Evolutionary conservation across 2,329 filamentous ascomycete species (phyloP).

Genomic region (Diaporthe citriasiana): DNA sequence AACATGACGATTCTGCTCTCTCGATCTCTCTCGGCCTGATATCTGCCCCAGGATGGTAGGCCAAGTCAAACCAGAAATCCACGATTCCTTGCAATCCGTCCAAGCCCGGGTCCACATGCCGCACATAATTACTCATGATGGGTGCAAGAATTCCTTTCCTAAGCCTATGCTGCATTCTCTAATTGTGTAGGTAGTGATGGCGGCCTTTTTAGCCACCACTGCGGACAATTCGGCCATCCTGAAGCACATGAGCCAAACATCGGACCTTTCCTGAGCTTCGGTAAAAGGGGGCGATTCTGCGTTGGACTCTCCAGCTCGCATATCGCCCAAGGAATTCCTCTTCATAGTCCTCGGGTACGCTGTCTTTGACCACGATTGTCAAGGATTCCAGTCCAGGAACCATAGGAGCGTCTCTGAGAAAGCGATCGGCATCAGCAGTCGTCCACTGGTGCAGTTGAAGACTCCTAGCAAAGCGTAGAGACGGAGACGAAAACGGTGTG

Average conservation of each 20-base stretch:
- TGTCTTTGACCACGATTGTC: not conserved
- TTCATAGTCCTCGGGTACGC: not conserved
- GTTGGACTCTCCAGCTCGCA: not conserved
- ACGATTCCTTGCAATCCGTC: too few relatives aligned
- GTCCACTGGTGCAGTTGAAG: too few relatives aligned
- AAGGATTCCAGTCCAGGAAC: not conserved
- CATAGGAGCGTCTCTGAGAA: not conserved
- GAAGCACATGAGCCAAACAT: not conserved
- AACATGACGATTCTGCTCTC: not conserved
- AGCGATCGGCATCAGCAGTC: not conserved
- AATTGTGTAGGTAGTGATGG: not conserved
- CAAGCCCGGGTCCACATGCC: too few relatives aligned
- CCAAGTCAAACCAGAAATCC: too few relatives aligned
- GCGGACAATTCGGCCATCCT: not conserved
- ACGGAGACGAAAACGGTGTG: too few relatives aligned
- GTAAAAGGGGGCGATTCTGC: not conserved
- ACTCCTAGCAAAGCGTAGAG: too few relatives aligned
- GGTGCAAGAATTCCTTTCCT: not conserved
- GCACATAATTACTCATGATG: too few relatives aligned
- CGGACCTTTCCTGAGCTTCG: not conserved
- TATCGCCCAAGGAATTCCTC: not conserved
- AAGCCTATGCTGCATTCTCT: not conserved
- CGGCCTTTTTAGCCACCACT: not conserved
- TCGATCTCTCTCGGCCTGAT: not conserved
- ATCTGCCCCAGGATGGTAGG: too few relatives aligned